phyloP scores from a whole-genome alignment of 257 asterid species.

The Ballota nigra region DNA sequence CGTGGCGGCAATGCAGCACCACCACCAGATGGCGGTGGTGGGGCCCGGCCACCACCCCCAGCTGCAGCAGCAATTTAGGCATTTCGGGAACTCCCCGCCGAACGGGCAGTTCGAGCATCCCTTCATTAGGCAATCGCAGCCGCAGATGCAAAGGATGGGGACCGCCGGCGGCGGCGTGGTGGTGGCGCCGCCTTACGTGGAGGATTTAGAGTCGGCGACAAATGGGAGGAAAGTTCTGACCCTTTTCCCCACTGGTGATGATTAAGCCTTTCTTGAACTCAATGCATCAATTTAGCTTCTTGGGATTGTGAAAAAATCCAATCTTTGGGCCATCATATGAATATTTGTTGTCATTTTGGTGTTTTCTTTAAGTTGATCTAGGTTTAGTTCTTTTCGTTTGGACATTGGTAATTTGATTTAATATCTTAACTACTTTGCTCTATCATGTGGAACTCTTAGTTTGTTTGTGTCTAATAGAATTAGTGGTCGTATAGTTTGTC shows the following conservation, averaged over 20 bases:
- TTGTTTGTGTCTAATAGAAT: constrained; percentile 13
- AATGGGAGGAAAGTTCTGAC: constrained; percentile 77
- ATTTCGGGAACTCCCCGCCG: constrained; percentile 34
- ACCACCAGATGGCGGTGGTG: constrained; percentile 43
- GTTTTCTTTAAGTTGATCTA: constrained; percentile 26
- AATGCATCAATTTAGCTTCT: too few species aligned
- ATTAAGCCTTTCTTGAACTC: constrained; percentile 28
- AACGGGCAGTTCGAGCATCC: constrained; percentile 62
- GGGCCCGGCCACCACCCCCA: constrained; percentile 36
- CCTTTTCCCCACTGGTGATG: constrained; percentile 73
- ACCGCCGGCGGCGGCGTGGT: constrained; percentile 32
- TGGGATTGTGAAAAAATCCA: constrained; percentile 24
- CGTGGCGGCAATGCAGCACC: constrained; percentile 48
- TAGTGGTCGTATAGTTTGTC: constrained; percentile 24
- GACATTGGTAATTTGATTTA: constrained; percentile 4
- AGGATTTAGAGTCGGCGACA: constrained; percentile 54
- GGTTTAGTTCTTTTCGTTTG: constrained; percentile 21
- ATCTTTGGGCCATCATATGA: constrained; percentile 28
- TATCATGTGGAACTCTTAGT: constrained; percentile 23
- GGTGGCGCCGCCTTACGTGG: constrained; percentile 38
- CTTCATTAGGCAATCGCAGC: constrained; percentile 49
- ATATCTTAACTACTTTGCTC: constrained; percentile 15
- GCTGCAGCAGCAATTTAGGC: constrained; percentile 36
- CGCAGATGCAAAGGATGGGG: constrained; percentile 59
- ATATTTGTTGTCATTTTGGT: constrained; percentile 28